Percentiles rank a stretch among this genome's conserved stretches.
Evolutionary conservation across 2,329 filamentous ascomycete species (phyloP).

Genomic region (Venturia pyrina): DNA sequence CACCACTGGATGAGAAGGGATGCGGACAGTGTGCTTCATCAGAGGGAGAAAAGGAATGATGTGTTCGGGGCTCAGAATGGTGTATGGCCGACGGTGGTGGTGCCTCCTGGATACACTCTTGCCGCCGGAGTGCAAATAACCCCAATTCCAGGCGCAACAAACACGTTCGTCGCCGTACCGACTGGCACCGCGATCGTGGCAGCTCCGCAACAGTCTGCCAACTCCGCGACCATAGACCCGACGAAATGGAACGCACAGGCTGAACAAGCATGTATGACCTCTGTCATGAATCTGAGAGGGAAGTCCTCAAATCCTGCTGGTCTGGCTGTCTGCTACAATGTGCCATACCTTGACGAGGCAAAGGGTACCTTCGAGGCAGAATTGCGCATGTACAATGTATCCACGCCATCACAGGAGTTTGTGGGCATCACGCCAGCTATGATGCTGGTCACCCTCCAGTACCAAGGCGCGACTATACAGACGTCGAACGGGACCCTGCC

Average conservation of each 20-base stretch:
- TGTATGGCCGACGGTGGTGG: constrained; percentile 11
- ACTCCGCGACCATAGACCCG: background rate
- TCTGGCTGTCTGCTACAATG: constrained; percentile 72
- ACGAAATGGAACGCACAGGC: constrained; percentile 27
- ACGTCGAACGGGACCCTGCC: constrained; percentile 25
- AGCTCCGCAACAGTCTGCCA: constrained; percentile 8
- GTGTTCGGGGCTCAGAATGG: constrained; percentile 11
- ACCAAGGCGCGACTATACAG: constrained; percentile 32
- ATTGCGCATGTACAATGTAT: constrained; percentile 62
- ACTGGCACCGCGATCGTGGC: constrained; percentile 9
- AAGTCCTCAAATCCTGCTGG: constrained; percentile 63
- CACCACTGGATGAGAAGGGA: constrained; percentile 10
- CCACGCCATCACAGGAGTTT: constrained; percentile 43
- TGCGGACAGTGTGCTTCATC: background rate
- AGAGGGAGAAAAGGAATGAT: constrained; percentile 11
- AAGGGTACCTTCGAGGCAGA: constrained; percentile 69
- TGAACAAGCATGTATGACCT: constrained; percentile 46
- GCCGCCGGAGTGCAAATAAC: constrained; percentile 11
- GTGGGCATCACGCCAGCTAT: constrained; percentile 27
- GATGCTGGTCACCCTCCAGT: constrained; percentile 32
- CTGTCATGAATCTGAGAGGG: constrained; percentile 44
- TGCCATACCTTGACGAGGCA: constrained; percentile 57
- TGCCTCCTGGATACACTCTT: constrained; percentile 12
- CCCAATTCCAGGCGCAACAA: background rate
- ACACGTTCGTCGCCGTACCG: background rate